These are phyloP conservation scores for Neurospora crassa DNA, from an alignment of 2,329 filamentous ascomycete species.

Conservation along the genomic window DNA sequence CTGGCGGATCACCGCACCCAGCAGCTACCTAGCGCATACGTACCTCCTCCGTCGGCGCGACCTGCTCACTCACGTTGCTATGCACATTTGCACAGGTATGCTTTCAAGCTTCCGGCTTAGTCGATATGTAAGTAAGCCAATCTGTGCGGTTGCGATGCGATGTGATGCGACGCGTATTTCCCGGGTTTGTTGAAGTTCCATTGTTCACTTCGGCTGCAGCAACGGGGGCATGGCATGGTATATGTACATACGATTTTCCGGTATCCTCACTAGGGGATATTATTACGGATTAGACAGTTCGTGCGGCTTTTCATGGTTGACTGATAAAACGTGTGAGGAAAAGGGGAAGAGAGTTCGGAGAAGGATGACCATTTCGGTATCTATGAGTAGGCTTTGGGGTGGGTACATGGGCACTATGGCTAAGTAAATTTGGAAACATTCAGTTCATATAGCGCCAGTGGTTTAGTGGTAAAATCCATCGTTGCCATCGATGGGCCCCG, in stretches of 20 bases:
- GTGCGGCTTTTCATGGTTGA: neutral
- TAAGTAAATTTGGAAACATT: fast-evolving
- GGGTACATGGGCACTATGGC: neutral
- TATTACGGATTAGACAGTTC: too few relatives aligned
- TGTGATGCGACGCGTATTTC: neutral
- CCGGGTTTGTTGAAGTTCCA: neutral
- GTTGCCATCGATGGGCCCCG: constrained; percentile 37
- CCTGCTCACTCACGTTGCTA: neutral
- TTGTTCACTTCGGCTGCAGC: neutral
- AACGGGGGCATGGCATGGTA: neutral
- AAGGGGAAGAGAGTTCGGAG: neutral
- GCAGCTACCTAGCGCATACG: neutral
- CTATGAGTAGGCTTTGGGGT: neutral
- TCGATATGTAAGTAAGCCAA: neutral
- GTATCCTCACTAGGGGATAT: neutral
- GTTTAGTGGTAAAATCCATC: constrained; percentile 43
- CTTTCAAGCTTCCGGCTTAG: neutral
- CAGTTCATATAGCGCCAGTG: constrained; percentile 21
- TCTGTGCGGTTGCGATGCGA: neutral
- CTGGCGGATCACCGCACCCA: neutral
- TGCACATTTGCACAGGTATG: neutral
- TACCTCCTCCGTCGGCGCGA: neutral
- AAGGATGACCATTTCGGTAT: neutral
- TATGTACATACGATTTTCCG: neutral
- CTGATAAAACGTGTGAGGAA: neutral